These are phyloP conservation scores for Pyricularia sp. DNA, from an alignment of 2,329 filamentous ascomycete genomes.

Conservation along the genomic window DNA sequence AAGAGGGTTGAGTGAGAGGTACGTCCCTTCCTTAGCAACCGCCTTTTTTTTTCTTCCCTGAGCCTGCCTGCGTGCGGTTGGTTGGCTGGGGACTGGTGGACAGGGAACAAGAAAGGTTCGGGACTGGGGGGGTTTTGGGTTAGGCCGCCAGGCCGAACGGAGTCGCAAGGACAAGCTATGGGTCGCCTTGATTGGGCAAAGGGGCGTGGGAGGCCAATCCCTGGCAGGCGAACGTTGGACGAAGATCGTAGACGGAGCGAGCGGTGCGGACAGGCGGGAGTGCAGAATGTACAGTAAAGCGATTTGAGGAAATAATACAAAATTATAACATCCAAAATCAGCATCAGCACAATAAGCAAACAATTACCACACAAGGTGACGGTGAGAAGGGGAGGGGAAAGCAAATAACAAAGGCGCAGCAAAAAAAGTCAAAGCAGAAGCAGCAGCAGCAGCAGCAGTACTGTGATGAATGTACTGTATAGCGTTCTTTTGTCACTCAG, in stretches of 20 bases:
- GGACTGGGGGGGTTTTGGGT: slow-evolving; percentile 1
- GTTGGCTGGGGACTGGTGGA: not conserved
- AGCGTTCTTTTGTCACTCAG: not conserved
- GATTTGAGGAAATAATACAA: not conserved
- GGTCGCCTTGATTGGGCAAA: not conserved
- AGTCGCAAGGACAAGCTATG: not conserved
- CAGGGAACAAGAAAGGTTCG: not conserved
- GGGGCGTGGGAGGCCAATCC: not conserved
- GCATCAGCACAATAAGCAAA: not conserved
- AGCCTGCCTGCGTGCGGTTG: not conserved
- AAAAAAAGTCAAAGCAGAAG: not conserved
- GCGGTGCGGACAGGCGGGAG: not conserved
- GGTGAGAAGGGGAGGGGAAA: not conserved
- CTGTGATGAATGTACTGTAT: not conserved
- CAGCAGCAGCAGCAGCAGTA: not conserved
- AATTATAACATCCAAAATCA: not conserved
- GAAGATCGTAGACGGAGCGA: slow-evolving; percentile 1
- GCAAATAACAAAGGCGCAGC: not conserved
- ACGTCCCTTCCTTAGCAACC: slow-evolving; percentile 1
- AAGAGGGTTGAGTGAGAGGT: not conserved
- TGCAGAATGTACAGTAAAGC: not conserved
- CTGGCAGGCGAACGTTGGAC: not conserved
- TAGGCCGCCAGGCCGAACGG: not conserved
- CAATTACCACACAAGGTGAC: not conserved
- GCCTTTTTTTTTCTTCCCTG: not conserved